These are phyloP conservation scores for Sicyos edulis DNA, from an alignment of 306 rosid species.

Conservation along the genomic window DNA sequence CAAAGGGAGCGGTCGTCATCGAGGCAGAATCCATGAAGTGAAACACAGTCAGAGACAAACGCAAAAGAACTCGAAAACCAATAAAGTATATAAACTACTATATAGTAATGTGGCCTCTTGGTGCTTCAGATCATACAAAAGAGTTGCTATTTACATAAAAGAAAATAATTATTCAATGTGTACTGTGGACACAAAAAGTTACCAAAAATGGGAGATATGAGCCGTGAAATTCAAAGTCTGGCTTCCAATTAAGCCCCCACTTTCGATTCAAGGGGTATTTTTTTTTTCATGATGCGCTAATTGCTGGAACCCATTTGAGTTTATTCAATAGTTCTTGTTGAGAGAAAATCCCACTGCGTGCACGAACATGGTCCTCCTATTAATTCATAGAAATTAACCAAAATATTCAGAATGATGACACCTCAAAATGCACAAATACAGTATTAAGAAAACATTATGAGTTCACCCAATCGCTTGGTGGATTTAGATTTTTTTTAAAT, in stretches of 20 bases:
- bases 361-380: not conserved
- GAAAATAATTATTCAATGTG: constrained; percentile 14
- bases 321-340: not conserved
- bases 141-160: constrained; percentile 12
- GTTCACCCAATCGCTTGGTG: too few species aligned
- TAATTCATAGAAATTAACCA: not conserved
- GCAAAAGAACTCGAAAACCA: not conserved
- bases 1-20: constrained; percentile 5
- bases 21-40: constrained; percentile 11
- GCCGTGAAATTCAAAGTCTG: constrained; percentile 15
- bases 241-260: constrained; percentile 22
- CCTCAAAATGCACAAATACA: not conserved
- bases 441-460: not conserved
- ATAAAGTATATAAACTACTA: not conserved
- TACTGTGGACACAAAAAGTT: constrained; percentile 1
- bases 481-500: too few species aligned
- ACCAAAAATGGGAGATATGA: constrained; percentile 7
- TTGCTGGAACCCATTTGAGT: not conserved
- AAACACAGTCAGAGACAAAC: not conserved
- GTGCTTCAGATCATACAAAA: constrained; percentile 3
- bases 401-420: not conserved
- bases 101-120: constrained; percentile 2
- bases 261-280: not conserved
- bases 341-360: not conserved
- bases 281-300: not conserved